Conservation (phyloP, 1,284 basidiomycete genomes). For the Apiotrichum akiyoshidainum region DNA sequence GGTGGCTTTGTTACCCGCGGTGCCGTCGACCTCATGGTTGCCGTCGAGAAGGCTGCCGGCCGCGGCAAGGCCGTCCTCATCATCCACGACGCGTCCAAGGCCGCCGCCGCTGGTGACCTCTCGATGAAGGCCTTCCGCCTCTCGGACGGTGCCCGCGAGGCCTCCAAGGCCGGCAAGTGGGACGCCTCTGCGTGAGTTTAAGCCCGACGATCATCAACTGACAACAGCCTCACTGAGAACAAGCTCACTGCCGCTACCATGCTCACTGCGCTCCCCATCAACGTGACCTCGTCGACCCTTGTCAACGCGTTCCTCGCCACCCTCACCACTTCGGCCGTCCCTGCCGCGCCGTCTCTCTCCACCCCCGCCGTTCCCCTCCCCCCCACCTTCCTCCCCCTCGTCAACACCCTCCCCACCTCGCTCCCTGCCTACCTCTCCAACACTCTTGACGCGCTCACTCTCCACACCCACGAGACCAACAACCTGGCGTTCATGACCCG, state of each 20-base stretch:
- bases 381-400: slow-evolving; percentile 56
- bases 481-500: slow-evolving; percentile 89
- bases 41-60: slow-evolving; percentile 59
- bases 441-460: slow-evolving; percentile 79
- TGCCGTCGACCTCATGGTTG: slow-evolving; percentile 82
- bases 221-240: slow-evolving; percentile 71
- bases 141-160: slow-evolving; percentile 76
- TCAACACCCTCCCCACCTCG: slow-evolving; percentile 54
- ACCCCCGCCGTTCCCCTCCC: slow-evolving; percentile 48
- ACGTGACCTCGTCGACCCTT: slow-evolving; percentile 81
- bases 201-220: background rate
- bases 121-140: slow-evolving; percentile 89
- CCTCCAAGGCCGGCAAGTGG: slow-evolving; percentile 82
- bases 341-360: slow-evolving; percentile 39
- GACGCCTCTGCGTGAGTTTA: slow-evolving; percentile 69
- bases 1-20: slow-evolving; percentile 90
- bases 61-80: slow-evolving; percentile 80
- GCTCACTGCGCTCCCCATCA: slow-evolving; percentile 83
- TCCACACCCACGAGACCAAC: slow-evolving; percentile 83
- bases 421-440: slow-evolving; percentile 61
- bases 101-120: slow-evolving; percentile 73
- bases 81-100: slow-evolving; percentile 73
- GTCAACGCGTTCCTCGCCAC: slow-evolving; percentile 79
- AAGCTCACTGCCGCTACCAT: slow-evolving; percentile 86
- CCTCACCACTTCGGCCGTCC: slow-evolving; percentile 54